Evolutionary conservation across 768 basidiomycete genomes (phyloP).

Genomic region (Russula dissimulans): DNA sequence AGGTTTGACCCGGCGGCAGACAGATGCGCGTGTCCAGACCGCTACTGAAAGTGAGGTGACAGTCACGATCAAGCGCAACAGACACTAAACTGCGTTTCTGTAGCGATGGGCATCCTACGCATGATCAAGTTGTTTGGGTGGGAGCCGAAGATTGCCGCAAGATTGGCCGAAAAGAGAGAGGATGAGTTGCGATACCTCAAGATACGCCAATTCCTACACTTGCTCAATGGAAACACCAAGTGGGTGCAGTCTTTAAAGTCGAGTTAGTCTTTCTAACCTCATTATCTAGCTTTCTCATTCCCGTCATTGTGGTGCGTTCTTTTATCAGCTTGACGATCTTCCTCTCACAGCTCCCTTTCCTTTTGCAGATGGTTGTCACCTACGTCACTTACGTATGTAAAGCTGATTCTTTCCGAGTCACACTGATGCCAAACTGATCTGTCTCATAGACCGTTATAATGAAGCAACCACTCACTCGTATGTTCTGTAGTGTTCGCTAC

Average conservation of each 20-base stretch:
- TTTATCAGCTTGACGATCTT: not conserved
- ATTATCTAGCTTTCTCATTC: conserved; percentile 28
- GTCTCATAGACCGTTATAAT: conserved; percentile 25
- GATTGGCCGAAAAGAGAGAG: conserved; percentile 29
- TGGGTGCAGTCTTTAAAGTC: conserved; percentile 10
- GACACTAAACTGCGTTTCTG: not conserved
- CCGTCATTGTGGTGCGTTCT: conserved; percentile 27
- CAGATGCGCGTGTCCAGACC: conserved; percentile 38
- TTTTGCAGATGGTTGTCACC: conserved; percentile 26
- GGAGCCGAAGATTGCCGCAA: conserved; percentile 38
- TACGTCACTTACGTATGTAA: conserved; percentile 28
- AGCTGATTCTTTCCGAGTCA: not conserved
- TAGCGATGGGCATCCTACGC: conserved; percentile 32
- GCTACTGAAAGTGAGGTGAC: conserved; percentile 32
- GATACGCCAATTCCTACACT: conserved; percentile 27
- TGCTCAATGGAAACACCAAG: conserved; percentile 29
- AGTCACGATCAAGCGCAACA: not conserved
- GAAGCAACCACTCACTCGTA: conserved; percentile 27
- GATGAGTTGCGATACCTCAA: conserved; percentile 31
- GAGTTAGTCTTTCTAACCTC: not conserved
- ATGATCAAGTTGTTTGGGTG: conserved; percentile 59
- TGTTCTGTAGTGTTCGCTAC: not conserved
- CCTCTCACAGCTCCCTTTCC: not conserved
- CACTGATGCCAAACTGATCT: not conserved
- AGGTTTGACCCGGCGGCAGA: conserved; percentile 23